Evolutionary conservation across 768 basidiomycete genomes (phyloP), one percentile per base, ranked within the genome.

Genomic region (Russula foetens): DNA sequence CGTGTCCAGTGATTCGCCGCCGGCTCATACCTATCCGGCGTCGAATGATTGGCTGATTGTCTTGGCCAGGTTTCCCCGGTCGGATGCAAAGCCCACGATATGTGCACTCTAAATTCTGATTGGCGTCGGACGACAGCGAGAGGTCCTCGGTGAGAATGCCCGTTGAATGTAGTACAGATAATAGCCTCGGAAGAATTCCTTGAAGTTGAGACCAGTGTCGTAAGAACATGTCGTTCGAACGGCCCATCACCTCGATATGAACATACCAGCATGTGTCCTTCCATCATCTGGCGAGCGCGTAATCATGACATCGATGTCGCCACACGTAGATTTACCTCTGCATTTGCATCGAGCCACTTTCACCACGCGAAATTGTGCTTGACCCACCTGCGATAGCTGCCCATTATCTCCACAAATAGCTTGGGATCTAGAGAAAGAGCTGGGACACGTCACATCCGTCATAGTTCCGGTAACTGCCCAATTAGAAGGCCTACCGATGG

Each of bases 251-350:
- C 8, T 39, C 24, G n/a, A 38, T 21, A n/a, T 15, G 53, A 21
- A 54, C 74, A 54, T 67, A 84, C 92, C 90, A 54, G 75, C 73
- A 69, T 96, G 93, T 0, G 85, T 88, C 60, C 74, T 78, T 0
- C 90, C 90, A 65, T 95, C 92, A 2, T 77, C 72, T 1, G 82
- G 77, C 23, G 83, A 79, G 5, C 92, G 83, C 2, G 91, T 92
- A 63, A 98, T 84, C 58, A 97, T 71, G 49, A 97, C 84, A 70
- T 98, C 94, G 59, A 98, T 90, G 69, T 97, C 95, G 2, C 95
- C 95, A 58, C 90, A 94, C 56, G 85, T 84, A 0, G 78, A 73
- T 70, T 89, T 88, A 5, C 92, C 91, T 60, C 92, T 90, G 31
- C n/a, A 47, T 21, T n/a, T 29, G 6, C 47, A 52, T 56, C 38